Percentiles rank a stretch among this genome's conserved stretches.
phyloP scores from a whole-genome alignment of 495 filamentous ascomycete species.

The Tuber aestivum region DNA sequence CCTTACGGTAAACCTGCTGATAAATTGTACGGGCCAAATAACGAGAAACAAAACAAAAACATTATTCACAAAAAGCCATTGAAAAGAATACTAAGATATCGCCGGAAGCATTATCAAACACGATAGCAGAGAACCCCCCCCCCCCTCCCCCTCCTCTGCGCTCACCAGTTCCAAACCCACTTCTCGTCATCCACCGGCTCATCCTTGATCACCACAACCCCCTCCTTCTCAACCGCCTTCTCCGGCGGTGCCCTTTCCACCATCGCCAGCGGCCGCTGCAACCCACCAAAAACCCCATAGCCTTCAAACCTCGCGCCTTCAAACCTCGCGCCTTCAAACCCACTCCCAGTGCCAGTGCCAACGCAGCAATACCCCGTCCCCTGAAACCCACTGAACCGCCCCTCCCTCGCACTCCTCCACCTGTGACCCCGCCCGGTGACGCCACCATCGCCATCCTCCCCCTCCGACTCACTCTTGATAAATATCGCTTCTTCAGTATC shows the following conservation, averaged over 20 bases:
- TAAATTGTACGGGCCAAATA: not conserved
- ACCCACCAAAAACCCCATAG: not conserved
- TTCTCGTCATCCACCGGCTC: conserved; percentile 24
- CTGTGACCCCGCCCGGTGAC: not conserved
- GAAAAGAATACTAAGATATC: not conserved
- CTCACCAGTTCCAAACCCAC: conserved; percentile 15
- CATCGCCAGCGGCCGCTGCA: not conserved
- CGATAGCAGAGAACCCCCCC: not conserved
- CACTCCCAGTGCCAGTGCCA: not conserved
- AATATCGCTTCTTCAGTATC: conserved; percentile 8
- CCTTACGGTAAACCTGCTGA: conserved; percentile 1
- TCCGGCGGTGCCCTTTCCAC: not conserved
- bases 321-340: not conserved
- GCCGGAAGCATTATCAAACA: conserved; percentile 1
- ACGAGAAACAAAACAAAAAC: not conserved
- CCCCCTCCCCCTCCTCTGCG: too few relatives aligned
- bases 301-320: too few relatives aligned
- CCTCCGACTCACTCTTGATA: conserved; percentile 9
- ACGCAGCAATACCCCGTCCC: not conserved
- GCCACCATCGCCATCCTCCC: not conserved
- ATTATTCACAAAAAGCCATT: not conserved
- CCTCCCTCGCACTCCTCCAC: conserved; percentile 10
- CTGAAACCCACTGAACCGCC: not conserved
- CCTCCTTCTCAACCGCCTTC: conserved; percentile 13
- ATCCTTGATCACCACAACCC: conserved; percentile 11